Percentiles rank a stretch among this genome's conserved stretches.
Evolutionary conservation across 495 filamentous ascomycete genomes (phyloP).

Genomic region (Penicillium paradoxum): DNA sequence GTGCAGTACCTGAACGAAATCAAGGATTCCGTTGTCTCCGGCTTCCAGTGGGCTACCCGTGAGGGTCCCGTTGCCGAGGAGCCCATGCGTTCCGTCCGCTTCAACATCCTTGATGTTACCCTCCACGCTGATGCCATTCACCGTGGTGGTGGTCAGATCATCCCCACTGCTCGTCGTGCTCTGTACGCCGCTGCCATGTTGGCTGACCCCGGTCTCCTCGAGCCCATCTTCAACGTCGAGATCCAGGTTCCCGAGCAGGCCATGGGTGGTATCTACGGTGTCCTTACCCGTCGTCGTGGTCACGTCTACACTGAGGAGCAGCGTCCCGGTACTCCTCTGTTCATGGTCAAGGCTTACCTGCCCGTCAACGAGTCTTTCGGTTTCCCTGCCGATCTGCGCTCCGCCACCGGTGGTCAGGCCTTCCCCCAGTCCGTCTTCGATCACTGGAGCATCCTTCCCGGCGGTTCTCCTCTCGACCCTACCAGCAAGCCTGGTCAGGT

Average conservation of each 20-base stretch:
- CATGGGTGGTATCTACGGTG: constrained; percentile 99
- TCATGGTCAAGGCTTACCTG: constrained; percentile 99
- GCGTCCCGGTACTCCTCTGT: constrained; percentile 96
- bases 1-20: constrained; percentile 99
- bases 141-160: constrained; percentile 98
- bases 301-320: constrained; percentile 99
- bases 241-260: constrained; percentile 98
- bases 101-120: constrained; percentile 99
- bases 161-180: constrained; percentile 96
- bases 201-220: constrained; percentile 82
- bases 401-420: constrained; percentile 88
- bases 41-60: constrained; percentile 99
- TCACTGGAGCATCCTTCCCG: constrained; percentile 92
- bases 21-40: constrained; percentile 99
- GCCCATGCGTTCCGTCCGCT: constrained; percentile 93
- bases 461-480: constrained; percentile 85
- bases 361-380: constrained; percentile 99
- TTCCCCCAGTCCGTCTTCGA: constrained; percentile 99
- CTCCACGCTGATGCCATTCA: constrained; percentile 99
- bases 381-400: constrained; percentile 96
- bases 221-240: constrained; percentile 98
- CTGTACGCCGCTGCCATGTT: constrained; percentile 89
- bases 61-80: constrained; percentile 98
- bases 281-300: constrained; percentile 94
- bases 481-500: constrained; percentile 81